phyloP scores from a whole-genome alignment of 305 asterid species.

The Caryopteris hybrid region DNA sequence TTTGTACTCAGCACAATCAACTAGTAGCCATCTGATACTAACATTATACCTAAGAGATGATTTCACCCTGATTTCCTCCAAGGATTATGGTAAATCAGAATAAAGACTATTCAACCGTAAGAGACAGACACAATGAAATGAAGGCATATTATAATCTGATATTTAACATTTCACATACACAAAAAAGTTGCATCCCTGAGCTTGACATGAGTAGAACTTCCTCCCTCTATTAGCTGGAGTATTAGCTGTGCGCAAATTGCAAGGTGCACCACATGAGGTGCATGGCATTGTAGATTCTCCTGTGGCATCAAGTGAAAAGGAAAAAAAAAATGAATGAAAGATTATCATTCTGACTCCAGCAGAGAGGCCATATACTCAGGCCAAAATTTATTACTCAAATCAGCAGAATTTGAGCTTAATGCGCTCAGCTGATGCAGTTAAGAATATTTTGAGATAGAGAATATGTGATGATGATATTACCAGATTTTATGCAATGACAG shows the following conservation, averaged over 20 bases:
- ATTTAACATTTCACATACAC: constrained; percentile 51
- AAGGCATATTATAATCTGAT: constrained; percentile 1
- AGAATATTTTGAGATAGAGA: background rate
- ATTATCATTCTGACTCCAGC: background rate
- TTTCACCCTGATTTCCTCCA: background rate
- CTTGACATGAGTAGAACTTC: constrained; percentile 84
- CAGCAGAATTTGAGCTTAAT: background rate
- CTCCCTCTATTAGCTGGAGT: constrained; percentile 88
- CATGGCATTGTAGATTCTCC: constrained; percentile 77
- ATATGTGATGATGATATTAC: background rate
- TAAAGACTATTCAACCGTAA: background rate
- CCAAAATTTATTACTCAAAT: background rate
- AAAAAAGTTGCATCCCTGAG: constrained; percentile 80
- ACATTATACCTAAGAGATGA: background rate
- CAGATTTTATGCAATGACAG: background rate
- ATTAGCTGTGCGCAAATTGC: constrained; percentile 78
- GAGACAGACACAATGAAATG: background rate
- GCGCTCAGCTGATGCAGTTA: constrained; percentile 2
- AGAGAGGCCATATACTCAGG: background rate
- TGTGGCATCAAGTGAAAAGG: constrained; percentile 27
- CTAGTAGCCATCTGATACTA: background rate
- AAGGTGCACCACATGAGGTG: constrained; percentile 69
- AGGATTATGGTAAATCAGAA: constrained; percentile 7
- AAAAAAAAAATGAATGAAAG: background rate
- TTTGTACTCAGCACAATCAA: background rate